Conservation (phyloP, 2,329 filamentous ascomycete genomes). For the Tolypocladium inflatum region DNA sequence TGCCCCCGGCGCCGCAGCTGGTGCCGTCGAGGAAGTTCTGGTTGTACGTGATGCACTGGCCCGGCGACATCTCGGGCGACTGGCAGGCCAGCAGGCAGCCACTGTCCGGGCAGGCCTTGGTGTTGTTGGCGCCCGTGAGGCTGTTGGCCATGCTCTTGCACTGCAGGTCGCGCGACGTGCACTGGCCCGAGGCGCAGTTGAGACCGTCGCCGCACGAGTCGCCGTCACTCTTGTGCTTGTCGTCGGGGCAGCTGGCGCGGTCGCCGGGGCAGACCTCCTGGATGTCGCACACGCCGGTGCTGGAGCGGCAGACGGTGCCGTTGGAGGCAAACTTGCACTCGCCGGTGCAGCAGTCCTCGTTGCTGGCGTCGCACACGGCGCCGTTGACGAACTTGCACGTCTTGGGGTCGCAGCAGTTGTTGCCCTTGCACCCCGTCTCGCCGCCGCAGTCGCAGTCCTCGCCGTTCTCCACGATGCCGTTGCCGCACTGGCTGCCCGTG, state of each 20-base stretch:
- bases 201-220: slow-evolving; percentile 61
- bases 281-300: slow-evolving; percentile 75
- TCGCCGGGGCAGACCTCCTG: slow-evolving; percentile 72
- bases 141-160: slow-evolving; percentile 78
- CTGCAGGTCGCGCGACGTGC: slow-evolving; percentile 83
- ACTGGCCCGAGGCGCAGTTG: slow-evolving; percentile 83
- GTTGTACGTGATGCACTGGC: slow-evolving; percentile 64
- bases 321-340: slow-evolving; percentile 57
- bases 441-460: slow-evolving; percentile 97
- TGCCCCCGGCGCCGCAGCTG: slow-evolving; percentile 68
- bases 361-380: slow-evolving; percentile 70
- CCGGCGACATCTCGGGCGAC: slow-evolving; percentile 55
- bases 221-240: slow-evolving; percentile 62
- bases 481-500: slow-evolving; percentile 79
- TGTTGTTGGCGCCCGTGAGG: slow-evolving; percentile 64
- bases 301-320: slow-evolving; percentile 70
- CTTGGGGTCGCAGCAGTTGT: slow-evolving; percentile 72
- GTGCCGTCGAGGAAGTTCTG: slow-evolving; percentile 96
- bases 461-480: slow-evolving; percentile 89
- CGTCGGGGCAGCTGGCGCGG: slow-evolving; percentile 62
- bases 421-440: slow-evolving; percentile 55
- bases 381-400: slow-evolving; percentile 76
- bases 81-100: slow-evolving; percentile 72
- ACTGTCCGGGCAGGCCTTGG: slow-evolving; percentile 57
- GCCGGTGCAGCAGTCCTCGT: slow-evolving; percentile 70